A percentile compares a stretch with the other conserved stretches of the same genome.
These are phyloP conservation scores for Eremothecium sinecaudum DNA, from an alignment of 1,139 yeast genomes.

Conservation along the genomic window DNA sequence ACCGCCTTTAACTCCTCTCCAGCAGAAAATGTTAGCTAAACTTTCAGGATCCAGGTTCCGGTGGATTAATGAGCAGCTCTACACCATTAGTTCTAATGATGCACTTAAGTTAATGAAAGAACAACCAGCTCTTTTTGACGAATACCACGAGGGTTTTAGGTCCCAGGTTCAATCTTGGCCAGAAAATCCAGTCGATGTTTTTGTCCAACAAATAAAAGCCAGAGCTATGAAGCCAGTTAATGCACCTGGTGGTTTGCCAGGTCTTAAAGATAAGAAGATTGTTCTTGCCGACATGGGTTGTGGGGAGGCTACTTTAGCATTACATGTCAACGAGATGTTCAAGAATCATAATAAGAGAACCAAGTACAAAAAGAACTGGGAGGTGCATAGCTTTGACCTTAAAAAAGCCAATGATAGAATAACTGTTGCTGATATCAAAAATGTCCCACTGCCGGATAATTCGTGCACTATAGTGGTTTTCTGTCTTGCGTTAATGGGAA, in stretches of 20 bases:
- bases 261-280: conserved; percentile 43
- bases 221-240: conserved; percentile 61
- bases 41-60: conserved; percentile 90
- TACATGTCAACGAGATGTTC: conserved; percentile 48
- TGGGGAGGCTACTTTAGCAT: conserved; percentile 86
- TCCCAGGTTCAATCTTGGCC: conserved; percentile 97
- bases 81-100: conserved; percentile 68
- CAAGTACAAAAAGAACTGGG: conserved; percentile 38
- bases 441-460: conserved; percentile 73
- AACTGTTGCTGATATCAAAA: conserved; percentile 88
- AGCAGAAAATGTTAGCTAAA: conserved; percentile 91
- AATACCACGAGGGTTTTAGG: conserved; percentile 90
- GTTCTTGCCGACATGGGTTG: conserved; percentile 98
- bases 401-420: conserved; percentile 78
- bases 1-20: conserved; percentile 70
- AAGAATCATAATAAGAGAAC: conserved; percentile 32
- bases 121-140: conserved; percentile 86
- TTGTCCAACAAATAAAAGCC: conserved; percentile 59
- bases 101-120: conserved; percentile 66
- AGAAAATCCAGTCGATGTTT: conserved; percentile 88
- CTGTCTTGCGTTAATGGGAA: conserved; percentile 94
- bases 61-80: conserved; percentile 94
- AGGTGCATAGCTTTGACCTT: conserved; percentile 83
- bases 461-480: conserved; percentile 80
- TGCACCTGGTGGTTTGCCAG: conserved; percentile 95